Evolutionary conservation across 768 basidiomycete genomes (phyloP).

Genomic region (Leccinellum luteum): DNA sequence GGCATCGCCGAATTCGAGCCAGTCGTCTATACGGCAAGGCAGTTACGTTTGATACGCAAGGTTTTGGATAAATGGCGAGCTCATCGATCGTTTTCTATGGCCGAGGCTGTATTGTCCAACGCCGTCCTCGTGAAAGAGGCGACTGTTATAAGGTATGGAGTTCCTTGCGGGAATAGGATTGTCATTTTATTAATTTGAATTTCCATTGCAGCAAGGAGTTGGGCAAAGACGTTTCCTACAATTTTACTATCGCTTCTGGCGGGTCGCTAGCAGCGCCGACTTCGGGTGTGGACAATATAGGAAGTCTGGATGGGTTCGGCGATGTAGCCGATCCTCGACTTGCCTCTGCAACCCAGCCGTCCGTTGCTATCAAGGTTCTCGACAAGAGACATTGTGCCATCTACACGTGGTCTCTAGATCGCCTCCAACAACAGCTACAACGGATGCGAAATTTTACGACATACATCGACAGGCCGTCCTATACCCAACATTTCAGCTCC

Average conservation of each 20-base stretch:
- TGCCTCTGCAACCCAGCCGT: slow-evolving; percentile 71
- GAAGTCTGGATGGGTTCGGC: slow-evolving; percentile 87
- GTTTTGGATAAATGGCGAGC: slow-evolving; percentile 85
- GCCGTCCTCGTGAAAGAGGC: slow-evolving; percentile 92
- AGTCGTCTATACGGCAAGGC: slow-evolving; percentile 76
- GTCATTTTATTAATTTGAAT: slow-evolving; percentile 9
- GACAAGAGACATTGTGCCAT: slow-evolving; percentile 86
- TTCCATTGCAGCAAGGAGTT: slow-evolving; percentile 68
- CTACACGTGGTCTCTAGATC: slow-evolving; percentile 88
- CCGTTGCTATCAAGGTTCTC: slow-evolving; percentile 85
- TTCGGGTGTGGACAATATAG: slow-evolving; percentile 83
- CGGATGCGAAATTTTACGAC: slow-evolving; percentile 92
- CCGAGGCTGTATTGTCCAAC: slow-evolving; percentile 79
- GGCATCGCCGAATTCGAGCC: slow-evolving; percentile 70
- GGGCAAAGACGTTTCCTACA: slow-evolving; percentile 83
- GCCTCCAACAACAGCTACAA: slow-evolving; percentile 83
- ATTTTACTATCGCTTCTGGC: slow-evolving; percentile 88
- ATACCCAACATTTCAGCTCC: slow-evolving; percentile 90
- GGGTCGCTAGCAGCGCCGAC: slow-evolving; percentile 73
- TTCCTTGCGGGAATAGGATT: not conserved
- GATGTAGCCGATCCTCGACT: slow-evolving; percentile 86
- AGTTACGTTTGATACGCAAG: slow-evolving; percentile 78
- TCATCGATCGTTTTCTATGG: slow-evolving; percentile 87
- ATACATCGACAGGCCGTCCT: slow-evolving; percentile 89
- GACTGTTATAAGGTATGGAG: slow-evolving; percentile 78